A percentile compares a stretch with the other conserved stretches of the same genome.
These are phyloP conservation scores for Termitomyces sp. DNA, from an alignment of 768 basidiomycete genomes.

Conservation along the genomic window DNA sequence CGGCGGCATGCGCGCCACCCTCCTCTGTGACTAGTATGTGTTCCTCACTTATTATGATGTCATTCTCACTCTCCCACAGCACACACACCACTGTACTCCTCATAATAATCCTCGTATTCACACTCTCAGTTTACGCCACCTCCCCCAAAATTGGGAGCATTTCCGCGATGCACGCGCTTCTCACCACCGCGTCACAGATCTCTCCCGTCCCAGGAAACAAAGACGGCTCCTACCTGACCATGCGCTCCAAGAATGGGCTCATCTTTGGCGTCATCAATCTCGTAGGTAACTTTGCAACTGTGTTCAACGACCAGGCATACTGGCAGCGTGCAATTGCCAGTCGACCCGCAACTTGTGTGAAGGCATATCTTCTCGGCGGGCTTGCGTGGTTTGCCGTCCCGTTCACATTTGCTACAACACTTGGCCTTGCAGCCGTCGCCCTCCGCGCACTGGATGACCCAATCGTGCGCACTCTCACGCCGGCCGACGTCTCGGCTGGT, in stretches of 20 bases:
- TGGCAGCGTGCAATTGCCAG: constrained; percentile 93
- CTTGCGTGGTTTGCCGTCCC: constrained; percentile 90
- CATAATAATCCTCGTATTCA: constrained; percentile 70
- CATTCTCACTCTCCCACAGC: constrained; percentile 31
- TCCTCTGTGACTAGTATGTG: constrained; percentile 80
- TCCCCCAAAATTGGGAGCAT: constrained; percentile 77
- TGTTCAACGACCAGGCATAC: constrained; percentile 69
- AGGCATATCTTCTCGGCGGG: constrained; percentile 87
- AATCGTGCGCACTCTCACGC: constrained; percentile 41
- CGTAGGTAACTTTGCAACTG: constrained; percentile 72
- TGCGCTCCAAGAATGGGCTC: constrained; percentile 68
- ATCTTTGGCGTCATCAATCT: constrained; percentile 90
- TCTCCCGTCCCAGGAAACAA: constrained; percentile 78
- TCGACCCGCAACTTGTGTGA: constrained; percentile 78
- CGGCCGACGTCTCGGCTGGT: constrained; percentile 78
- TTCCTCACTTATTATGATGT: neutral
- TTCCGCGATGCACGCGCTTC: constrained; percentile 71
- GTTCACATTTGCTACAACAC: constrained; percentile 79
- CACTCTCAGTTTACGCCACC: constrained; percentile 81
- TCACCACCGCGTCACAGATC: constrained; percentile 46
- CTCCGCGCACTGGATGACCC: constrained; percentile 46
- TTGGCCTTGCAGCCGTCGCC: constrained; percentile 86
- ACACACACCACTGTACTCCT: constrained; percentile 87
- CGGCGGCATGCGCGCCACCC: constrained; percentile 84
- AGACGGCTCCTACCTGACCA: constrained; percentile 78